These are phyloP conservation scores for Pistacia atlantica DNA, from an alignment of 345 rosid genomes.

Conservation along the genomic window DNA sequence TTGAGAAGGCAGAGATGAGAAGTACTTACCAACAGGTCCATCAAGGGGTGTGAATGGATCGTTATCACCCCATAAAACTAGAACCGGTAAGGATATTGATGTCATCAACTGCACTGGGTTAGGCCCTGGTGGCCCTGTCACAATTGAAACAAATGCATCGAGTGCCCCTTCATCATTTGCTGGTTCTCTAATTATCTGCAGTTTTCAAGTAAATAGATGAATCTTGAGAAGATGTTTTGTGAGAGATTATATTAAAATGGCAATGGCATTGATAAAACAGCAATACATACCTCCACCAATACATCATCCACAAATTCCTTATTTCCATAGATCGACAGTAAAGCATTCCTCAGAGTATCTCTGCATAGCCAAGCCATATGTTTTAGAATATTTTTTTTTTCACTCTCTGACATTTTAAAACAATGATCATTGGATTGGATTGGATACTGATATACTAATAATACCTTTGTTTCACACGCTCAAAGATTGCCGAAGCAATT, in stretches of 20 bases:
- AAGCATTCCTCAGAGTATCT: slow-evolving; percentile 64
- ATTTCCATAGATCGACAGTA: slow-evolving; percentile 69
- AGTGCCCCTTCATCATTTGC: slow-evolving; percentile 81
- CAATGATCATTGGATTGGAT: not conserved
- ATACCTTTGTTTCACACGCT: slow-evolving; percentile 75
- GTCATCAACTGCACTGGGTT: slow-evolving; percentile 72
- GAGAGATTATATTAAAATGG: not conserved
- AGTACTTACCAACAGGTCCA: slow-evolving; percentile 86
- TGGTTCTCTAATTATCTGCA: slow-evolving; percentile 79
- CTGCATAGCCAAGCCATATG: slow-evolving; percentile 38
- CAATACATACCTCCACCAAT: slow-evolving; percentile 64
- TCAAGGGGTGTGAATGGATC: slow-evolving; percentile 87
- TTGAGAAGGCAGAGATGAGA: slow-evolving; percentile 59
- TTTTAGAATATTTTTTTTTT: not conserved
- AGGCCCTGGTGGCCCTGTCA: slow-evolving; percentile 97
- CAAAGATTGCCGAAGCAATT: slow-evolving; percentile 71
- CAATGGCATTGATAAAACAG: not conserved
- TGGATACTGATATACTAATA: not conserved
- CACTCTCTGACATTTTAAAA: not conserved
- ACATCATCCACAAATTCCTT: slow-evolving; percentile 83
- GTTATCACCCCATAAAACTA: slow-evolving; percentile 81
- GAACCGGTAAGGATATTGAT: slow-evolving; percentile 51
- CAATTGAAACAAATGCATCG: slow-evolving; percentile 82
- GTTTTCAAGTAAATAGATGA: slow-evolving; percentile 1
- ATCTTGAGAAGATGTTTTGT: not conserved